A percentile compares a stretch with the other conserved stretches of the same genome.
Evolutionary conservation across 768 basidiomycete genomes (phyloP).

Genomic region (Tricholoma bakamatsutake): DNA sequence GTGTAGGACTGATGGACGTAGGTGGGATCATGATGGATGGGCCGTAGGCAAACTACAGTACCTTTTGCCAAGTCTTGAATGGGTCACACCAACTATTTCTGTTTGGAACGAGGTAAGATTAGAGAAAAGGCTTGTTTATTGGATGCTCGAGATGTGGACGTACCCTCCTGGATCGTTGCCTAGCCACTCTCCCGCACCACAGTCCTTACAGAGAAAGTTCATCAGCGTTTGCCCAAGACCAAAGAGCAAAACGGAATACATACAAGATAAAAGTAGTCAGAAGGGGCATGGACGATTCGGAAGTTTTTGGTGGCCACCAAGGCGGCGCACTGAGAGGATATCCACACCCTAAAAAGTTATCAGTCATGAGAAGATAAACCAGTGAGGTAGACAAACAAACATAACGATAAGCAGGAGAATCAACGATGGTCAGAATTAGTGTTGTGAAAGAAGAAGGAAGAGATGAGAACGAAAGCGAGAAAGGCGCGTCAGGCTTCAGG

Average conservation of each 20-base stretch:
- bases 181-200: conserved; percentile 68
- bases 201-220: conserved; percentile 36
- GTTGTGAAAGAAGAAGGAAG: conserved; percentile 84
- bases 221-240: conserved; percentile 9
- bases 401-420: conserved; percentile 91
- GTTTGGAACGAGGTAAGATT: neutral
- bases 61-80: conserved; percentile 77
- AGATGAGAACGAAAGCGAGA: conserved; percentile 48
- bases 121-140: neutral
- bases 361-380: neutral
- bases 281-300: conserved; percentile 61
- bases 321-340: conserved; percentile 52
- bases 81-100: conserved; percentile 72
- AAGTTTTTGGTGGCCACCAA: conserved; percentile 53
- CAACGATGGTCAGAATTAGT: conserved; percentile 80
- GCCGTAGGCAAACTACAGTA: conserved; percentile 16
- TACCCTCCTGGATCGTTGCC: conserved; percentile 42
- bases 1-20: conserved; percentile 42
- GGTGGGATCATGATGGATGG: neutral
- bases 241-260: neutral
- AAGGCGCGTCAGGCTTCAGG: conserved; percentile 23
- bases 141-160: conserved; percentile 5
- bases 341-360: conserved; percentile 53
- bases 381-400: conserved; percentile 32
- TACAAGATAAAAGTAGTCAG: conserved; percentile 76